Conservation (phyloP, 2,329 filamentous ascomycete species). For the Alternaria sp. region DNA sequence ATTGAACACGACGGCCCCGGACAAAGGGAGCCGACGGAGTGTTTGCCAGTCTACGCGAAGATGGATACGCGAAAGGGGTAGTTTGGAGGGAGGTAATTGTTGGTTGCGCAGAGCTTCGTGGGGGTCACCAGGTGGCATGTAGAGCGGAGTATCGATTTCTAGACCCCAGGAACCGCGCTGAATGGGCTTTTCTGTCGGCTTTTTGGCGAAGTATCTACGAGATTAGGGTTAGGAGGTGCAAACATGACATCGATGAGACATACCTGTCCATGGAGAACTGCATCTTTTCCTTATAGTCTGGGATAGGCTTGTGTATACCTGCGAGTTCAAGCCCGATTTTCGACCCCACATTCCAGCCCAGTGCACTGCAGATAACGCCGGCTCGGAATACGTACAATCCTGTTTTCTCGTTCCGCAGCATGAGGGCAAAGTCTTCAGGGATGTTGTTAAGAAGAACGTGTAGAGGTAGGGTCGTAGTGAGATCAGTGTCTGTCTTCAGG, state of each 20-base stretch:
- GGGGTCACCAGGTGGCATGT: conserved; percentile 74
- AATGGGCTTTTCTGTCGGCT: conserved; percentile 77
- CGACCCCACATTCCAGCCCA: conserved; percentile 80
- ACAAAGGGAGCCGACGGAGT: conserved; percentile 78
- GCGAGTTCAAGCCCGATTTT: conserved; percentile 77
- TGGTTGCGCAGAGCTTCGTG: conserved; percentile 67
- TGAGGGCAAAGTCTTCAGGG: conserved; percentile 84
- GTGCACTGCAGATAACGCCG: conserved; percentile 78
- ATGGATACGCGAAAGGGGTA: conserved; percentile 68
- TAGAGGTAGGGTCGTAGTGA: conserved; percentile 71
- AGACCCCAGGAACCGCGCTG: conserved; percentile 87
- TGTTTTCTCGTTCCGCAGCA: conserved; percentile 73
- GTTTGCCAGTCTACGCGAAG: conserved; percentile 91
- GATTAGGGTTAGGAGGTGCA: neutral
- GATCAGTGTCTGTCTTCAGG: conserved; percentile 67
- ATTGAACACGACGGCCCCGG: conserved; percentile 81
- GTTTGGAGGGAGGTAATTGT: conserved; percentile 61
- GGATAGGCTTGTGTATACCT: conserved; percentile 77
- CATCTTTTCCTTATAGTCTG: conserved; percentile 89
- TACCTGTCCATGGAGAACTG: conserved; percentile 85
- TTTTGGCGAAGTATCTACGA: conserved; percentile 76
- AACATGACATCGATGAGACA: conserved; percentile 24
- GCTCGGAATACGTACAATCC: conserved; percentile 79
- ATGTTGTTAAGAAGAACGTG: conserved; percentile 78
- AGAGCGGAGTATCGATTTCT: conserved; percentile 78